Evolutionary conservation across 108 stramenopile genomes (phyloP), one percentile per base, ranked within the genome.

Genomic region (Fragilaria radians): DNA sequence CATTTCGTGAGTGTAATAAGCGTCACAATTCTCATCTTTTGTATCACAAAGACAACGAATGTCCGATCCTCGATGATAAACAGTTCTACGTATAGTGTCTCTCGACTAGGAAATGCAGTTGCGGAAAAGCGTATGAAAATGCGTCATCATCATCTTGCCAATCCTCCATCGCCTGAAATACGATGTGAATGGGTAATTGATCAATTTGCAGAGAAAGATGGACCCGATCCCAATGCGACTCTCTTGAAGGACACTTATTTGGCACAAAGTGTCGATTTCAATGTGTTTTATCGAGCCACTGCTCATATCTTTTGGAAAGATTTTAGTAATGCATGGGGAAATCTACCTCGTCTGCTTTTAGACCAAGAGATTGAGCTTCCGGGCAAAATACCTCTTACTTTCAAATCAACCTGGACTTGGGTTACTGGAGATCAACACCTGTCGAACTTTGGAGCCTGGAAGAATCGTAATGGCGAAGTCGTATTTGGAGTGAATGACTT

Each of bases 401-500:
- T 61, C 17, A 66, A 60, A 57, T 67, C 70, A 32, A 73, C 76
- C 0, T 84, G 71, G 71, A 84, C 83, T 4, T 84, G 83, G 83
- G 54, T 78, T 9, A 84, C 79, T 5, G 83, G 83, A 5, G 83
- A 84, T 68, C 83, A 84, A 54, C 83, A 84, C 46, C 59, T 84
- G 52, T 67, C 59, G 7, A 84, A 84, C 53, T 84, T 84, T 63
- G 83, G 80, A 0, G 79, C 77, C 23, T 84, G 70, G 70, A 48
- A 57, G 46, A 81, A 80, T 64, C 62, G 79, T 18, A 63, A 59
- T 4, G 74, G 74, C 3, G 74, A 84, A 9, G 77, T 84, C 5
- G 79, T 84, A 5, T 80, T 73, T 47, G 74, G 73, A 0, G 74
- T 84, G 21, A 84, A 80, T 73, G 83, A 84, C 60, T 84, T 84